Evolutionary conservation across 768 basidiomycete genomes (phyloP).

Genomic region (Pleurotus pulmonarius): DNA sequence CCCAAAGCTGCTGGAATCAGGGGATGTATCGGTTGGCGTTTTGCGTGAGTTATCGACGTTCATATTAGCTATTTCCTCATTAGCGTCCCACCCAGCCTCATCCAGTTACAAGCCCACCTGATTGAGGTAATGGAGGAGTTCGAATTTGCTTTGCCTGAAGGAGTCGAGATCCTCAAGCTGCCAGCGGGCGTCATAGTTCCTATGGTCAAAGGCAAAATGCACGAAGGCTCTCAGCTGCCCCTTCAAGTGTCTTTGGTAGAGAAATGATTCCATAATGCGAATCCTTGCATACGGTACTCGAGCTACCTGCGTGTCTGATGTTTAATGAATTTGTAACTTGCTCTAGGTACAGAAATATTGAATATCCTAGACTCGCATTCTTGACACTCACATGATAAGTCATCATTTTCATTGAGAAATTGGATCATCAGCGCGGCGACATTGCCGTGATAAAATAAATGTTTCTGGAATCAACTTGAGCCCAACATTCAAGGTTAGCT

Average conservation of each 20-base stretch:
- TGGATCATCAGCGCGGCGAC: too few relatives aligned
- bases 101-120: conserved; percentile 38
- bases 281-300: too few relatives aligned
- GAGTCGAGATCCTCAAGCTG: conserved; percentile 23
- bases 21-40: conserved; percentile 11
- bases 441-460: too few relatives aligned
- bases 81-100: conserved; percentile 12
- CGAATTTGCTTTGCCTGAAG: conserved; percentile 30
- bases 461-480: too few relatives aligned
- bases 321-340: too few relatives aligned
- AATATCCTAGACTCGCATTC: too few relatives aligned
- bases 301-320: too few relatives aligned
- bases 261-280: not conserved
- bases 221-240: conserved; percentile 27
- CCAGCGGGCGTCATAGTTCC: conserved; percentile 28
- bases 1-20: conserved; percentile 8
- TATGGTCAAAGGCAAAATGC: conserved; percentile 22
- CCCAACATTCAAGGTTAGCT: too few relatives aligned
- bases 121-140: conserved; percentile 34
- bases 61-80: conserved; percentile 10
- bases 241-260: conserved; percentile 19
- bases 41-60: conserved; percentile 12
- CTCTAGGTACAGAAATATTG: too few relatives aligned
- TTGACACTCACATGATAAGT: too few relatives aligned
- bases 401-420: too few relatives aligned